Base-by-base conservation (phyloP, 2,329 filamentous ascomycete genomes). In the Pezicula rhizophila region DNA sequence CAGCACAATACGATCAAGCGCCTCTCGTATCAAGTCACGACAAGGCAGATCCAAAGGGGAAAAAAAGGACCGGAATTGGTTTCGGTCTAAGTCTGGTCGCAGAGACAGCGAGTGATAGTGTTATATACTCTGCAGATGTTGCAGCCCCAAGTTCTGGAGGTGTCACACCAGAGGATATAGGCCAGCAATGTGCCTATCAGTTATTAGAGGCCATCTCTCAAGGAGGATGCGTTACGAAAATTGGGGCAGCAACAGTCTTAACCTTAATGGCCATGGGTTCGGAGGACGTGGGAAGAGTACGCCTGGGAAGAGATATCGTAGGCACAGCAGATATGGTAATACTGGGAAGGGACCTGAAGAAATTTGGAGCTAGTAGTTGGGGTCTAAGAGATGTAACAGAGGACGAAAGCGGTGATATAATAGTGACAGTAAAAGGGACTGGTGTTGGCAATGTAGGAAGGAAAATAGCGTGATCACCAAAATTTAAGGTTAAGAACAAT, bases 191-290 rank as follows among this genome's bases (percentile, higher is more conserved):
- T 66, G 93, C 93, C 14, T 89, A 87, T 64, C 91, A 96, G 67
- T 71, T 99, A 45, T 73, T 99, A 11, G 91, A 97, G 68, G 78
- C 82, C 18, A 85, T 97, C 52, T 80, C 80, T 45, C 79, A 84
- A 58, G 92, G 91, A 10, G 93, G 93, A 1, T 96, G 89, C 64
- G 87, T 88, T 3, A 85, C 83, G 46, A 76, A 75, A 12, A 77
- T 85, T 3, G 87, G 89, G 2, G 83, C 84, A 5, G 75, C 80
- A 3, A 92, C 85, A 0, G 77, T 96, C 55, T 68, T 99, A 46
- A 87, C 84, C 15, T 74, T 99, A 54, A 99, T 99, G 93, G 89
- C 91, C 31, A 97, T 99, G 93, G 93, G 93, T 0, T 89, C 87
- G 1, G 93, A 97, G 65, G 93, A 99, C 67, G 90, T 99, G 12